Conservation (phyloP, 1,284 basidiomycete genomes). For the Volvariella volvacea region DNA sequence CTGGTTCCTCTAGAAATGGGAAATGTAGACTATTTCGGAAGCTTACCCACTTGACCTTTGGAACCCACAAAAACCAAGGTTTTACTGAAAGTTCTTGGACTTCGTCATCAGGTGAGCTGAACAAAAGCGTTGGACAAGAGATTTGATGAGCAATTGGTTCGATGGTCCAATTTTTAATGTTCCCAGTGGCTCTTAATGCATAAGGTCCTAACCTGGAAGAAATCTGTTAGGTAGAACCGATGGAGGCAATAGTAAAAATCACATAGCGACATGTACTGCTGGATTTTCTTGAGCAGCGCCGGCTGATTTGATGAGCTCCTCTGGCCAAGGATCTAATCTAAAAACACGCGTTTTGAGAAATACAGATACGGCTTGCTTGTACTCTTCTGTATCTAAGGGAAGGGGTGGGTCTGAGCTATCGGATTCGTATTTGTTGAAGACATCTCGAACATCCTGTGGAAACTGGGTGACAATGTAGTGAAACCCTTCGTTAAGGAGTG, state of each 20-base stretch:
- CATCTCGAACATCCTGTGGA: slow-evolving; percentile 36
- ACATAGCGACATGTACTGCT: neutral
- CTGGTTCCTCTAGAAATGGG: no score
- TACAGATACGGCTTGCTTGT: slow-evolving; percentile 32
- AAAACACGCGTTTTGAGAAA: slow-evolving; percentile 42
- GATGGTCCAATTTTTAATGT: slow-evolving; percentile 43
- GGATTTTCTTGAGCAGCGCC: neutral
- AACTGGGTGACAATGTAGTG: slow-evolving; percentile 26
- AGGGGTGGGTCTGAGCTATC: no score
- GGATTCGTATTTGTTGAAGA: slow-evolving; percentile 18
- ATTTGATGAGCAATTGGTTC: slow-evolving; percentile 39
- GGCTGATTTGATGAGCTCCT: slow-evolving; percentile 16
- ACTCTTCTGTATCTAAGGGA: slow-evolving; percentile 38
- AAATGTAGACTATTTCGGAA: slow-evolving; percentile 26
- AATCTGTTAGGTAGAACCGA: no score
- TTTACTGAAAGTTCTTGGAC: slow-evolving; percentile 36
- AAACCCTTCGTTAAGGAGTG: slow-evolving; percentile 28
- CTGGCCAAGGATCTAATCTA: slow-evolving; percentile 37
- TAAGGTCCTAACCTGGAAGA: neutral
- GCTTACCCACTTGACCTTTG: slow-evolving; percentile 37
- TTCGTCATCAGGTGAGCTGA: slow-evolving; percentile 46
- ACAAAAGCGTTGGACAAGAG: slow-evolving; percentile 38
- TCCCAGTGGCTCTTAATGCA: slow-evolving; percentile 24
- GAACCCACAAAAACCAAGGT: slow-evolving; percentile 40
- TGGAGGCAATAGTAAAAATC: no score